A percentile compares a stretch with the other conserved stretches of the same genome.
Conservation (phyloP, 306 rosid genomes). For the Trifolium dubium region DNA sequence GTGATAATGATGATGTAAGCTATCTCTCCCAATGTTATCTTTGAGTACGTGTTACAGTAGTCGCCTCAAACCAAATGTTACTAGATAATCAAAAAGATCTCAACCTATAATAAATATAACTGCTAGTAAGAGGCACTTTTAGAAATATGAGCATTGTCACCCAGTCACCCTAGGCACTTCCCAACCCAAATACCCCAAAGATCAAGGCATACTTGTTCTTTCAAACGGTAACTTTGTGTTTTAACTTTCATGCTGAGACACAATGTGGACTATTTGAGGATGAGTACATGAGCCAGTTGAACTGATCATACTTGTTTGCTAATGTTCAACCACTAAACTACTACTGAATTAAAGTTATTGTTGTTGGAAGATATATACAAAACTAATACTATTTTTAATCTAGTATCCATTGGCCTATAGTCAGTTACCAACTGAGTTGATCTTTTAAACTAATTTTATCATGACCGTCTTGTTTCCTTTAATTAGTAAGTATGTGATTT, state of each 20-base stretch:
- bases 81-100: conserved; percentile 25
- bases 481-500: conserved; percentile 16
- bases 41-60: conserved; percentile 18
- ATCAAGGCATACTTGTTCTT: conserved; percentile 29
- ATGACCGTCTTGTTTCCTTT: conserved; percentile 10
- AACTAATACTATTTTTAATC: conserved; percentile 18
- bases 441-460: conserved; percentile 35
- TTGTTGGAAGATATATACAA: conserved; percentile 1
- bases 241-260: conserved; percentile 13
- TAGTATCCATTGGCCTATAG: conserved; percentile 20
- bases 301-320: background rate
- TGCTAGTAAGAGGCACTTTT: conserved; percentile 36
- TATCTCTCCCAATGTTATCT: conserved; percentile 40
- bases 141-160: conserved; percentile 11
- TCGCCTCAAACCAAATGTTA: conserved; percentile 4
- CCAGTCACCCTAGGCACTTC: background rate
- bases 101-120: conserved; percentile 17
- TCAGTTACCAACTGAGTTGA: conserved; percentile 16
- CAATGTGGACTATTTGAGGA: conserved; percentile 12
- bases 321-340: conserved; percentile 10
- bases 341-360: background rate
- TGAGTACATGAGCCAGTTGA: conserved; percentile 13
- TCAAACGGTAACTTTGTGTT: conserved; percentile 3
- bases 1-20: conserved; percentile 72
- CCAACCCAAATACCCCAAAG: conserved; percentile 7